Evolutionary conservation across 257 asterid genomes (phyloP).

Genomic region (Echites panduratus): DNA sequence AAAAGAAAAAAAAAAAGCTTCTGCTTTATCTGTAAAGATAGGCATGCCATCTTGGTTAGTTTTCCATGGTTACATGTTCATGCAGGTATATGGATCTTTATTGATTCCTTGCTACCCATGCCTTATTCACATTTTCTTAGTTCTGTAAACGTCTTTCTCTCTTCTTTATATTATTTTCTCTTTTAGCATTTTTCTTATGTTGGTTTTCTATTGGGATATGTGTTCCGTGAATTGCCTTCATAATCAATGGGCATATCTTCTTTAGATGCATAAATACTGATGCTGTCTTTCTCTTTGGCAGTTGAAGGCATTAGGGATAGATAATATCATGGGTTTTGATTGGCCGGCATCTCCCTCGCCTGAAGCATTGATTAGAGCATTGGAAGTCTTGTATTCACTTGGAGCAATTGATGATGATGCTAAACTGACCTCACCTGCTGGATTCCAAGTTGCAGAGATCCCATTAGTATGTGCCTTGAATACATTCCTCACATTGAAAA

Average conservation of each 20-base stretch:
- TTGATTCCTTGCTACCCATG: too few species aligned
- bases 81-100: too few species aligned
- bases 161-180: not conserved
- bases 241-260: not conserved
- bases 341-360: slow-evolving; percentile 98
- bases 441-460: slow-evolving; percentile 94
- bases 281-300: slow-evolving; percentile 28
- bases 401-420: slow-evolving; percentile 91
- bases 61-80: too few species aligned
- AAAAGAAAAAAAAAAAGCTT: too few species aligned
- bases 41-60: too few species aligned
- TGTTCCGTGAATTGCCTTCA: too few species aligned
- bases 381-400: slow-evolving; percentile 87
- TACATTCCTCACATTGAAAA: slow-evolving; percentile 7
- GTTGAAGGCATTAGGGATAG: slow-evolving; percentile 91
- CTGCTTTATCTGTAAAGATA: too few species aligned
- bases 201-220: too few species aligned
- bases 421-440: slow-evolving; percentile 84
- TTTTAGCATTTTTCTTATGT: too few species aligned
- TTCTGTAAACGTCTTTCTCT: not conserved
- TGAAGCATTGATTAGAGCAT: slow-evolving; percentile 93
- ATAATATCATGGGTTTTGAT: slow-evolving; percentile 89
- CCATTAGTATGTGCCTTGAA: slow-evolving; percentile 57
- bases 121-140: not conserved
- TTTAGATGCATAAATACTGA: slow-evolving; percentile 10